These are phyloP conservation scores for Colletotrichum lini DNA, from an alignment of 2,329 filamentous ascomycete genomes.

Conservation along the genomic window DNA sequence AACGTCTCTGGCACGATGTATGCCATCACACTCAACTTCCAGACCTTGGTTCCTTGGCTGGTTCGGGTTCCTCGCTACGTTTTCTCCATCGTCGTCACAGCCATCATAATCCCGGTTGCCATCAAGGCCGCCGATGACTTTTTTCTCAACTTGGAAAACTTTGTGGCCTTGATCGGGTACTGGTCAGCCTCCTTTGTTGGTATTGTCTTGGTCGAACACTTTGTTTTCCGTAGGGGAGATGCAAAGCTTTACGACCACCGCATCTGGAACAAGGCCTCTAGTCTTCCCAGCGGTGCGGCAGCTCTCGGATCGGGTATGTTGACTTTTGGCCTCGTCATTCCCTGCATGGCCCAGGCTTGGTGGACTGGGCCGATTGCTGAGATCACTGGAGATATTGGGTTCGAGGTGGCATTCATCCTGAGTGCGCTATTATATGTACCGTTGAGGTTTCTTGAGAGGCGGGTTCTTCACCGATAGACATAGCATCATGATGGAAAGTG, in stretches of 20 bases:
- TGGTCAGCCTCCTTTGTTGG: constrained; percentile 70
- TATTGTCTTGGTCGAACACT: constrained; percentile 63
- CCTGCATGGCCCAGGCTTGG: constrained; percentile 73
- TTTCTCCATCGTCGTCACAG: constrained; percentile 70
- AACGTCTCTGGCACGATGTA: constrained; percentile 74
- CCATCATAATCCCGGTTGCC: constrained; percentile 71
- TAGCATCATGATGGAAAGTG: too few species aligned
- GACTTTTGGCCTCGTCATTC: constrained; percentile 68
- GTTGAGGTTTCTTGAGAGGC: constrained; percentile 62
- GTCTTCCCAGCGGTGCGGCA: constrained; percentile 62
- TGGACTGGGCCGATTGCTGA: constrained; percentile 72
- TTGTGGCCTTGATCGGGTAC: constrained; percentile 70
- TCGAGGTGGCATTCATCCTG: constrained; percentile 72
- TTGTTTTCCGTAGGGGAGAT: constrained; percentile 62
- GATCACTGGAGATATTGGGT: constrained; percentile 75
- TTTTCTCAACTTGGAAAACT: constrained; percentile 70
- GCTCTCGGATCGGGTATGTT: constrained; percentile 62
- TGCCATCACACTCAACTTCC: constrained; percentile 75
- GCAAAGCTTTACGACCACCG: constrained; percentile 62
- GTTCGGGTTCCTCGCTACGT: constrained; percentile 69
- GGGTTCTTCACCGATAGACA: constrained; percentile 38
- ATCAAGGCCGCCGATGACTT: constrained; percentile 70
- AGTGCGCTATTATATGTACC: constrained; percentile 63
- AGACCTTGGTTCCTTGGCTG: constrained; percentile 71
- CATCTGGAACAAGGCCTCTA: constrained; percentile 62